phyloP scores from a whole-genome alignment of 495 filamentous ascomycete genomes.

The Pseudoneurospora amorphoporcata region DNA sequence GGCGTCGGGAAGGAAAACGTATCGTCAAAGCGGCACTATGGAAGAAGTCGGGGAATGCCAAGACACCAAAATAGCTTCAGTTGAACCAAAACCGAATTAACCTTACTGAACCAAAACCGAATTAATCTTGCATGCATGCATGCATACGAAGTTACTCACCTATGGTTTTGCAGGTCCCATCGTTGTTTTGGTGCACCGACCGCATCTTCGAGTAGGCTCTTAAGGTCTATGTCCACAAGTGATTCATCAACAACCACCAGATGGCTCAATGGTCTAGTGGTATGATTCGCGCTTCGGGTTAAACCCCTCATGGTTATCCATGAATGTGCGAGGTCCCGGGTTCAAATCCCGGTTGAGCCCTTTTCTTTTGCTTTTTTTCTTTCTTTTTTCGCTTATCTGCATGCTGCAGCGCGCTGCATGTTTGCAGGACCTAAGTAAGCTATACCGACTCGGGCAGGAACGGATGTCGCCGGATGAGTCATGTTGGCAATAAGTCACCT shows the following conservation, averaged over 20 bases:
- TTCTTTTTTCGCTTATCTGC: neutral
- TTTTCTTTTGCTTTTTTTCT: neutral
- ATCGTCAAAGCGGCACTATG: neutral
- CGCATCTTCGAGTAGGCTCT: too few relatives aligned
- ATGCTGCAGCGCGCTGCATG: too few relatives aligned
- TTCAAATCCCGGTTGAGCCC: neutral
- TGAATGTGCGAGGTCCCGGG: neutral
- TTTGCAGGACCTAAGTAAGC: neutral
- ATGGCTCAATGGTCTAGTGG: neutral
- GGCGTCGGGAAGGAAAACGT: neutral
- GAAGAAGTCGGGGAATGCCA: neutral
- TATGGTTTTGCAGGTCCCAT: too few relatives aligned
- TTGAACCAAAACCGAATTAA: neutral
- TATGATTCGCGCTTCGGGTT: neutral
- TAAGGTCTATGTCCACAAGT: neutral
- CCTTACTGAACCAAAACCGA: neutral
- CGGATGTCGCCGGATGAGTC: neutral
- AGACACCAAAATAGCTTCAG: neutral
- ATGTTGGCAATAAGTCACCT: neutral
- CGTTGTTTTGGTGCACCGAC: too few relatives aligned
- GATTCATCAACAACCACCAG: neutral
- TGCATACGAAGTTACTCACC: too few relatives aligned
- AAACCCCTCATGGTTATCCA: neutral
- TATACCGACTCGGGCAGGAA: neutral
- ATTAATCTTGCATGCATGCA: neutral